phyloP scores from a whole-genome alignment of 768 basidiomycete genomes.

The Collybia mongolica region DNA sequence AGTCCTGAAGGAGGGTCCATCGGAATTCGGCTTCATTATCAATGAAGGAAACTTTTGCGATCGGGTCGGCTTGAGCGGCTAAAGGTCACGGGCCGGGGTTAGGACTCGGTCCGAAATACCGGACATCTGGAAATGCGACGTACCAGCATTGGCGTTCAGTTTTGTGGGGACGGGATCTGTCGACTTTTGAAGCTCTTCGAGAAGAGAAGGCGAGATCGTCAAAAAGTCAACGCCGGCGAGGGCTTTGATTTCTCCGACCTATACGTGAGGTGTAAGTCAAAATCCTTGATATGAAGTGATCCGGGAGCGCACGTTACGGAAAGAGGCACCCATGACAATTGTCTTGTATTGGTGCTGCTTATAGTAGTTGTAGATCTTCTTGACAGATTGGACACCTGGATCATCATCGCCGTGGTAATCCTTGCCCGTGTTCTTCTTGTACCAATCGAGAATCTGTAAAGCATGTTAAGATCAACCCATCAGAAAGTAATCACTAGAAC shows the following conservation, averaged over 20 bases:
- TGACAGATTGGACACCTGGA: constrained; percentile 94
- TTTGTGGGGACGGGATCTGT: constrained; percentile 78
- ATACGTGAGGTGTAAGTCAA: constrained; percentile 8
- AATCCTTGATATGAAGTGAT: constrained; percentile 1
- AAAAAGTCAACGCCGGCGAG: constrained; percentile 98
- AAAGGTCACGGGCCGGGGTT: not conserved
- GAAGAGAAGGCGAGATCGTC: constrained; percentile 88
- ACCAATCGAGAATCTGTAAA: constrained; percentile 93
- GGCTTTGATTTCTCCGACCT: constrained; percentile 91
- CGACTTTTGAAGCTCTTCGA: constrained; percentile 90
- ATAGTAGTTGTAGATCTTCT: constrained; percentile 99
- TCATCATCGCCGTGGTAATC: constrained; percentile 89
- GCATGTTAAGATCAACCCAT: constrained; percentile 12
- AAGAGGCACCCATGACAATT: constrained; percentile 99
- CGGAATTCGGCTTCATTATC: constrained; percentile 97
- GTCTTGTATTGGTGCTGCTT: constrained; percentile 98
- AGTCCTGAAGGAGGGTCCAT: constrained; percentile 88
- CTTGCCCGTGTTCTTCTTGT: constrained; percentile 91
- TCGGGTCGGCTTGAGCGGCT: constrained; percentile 58
- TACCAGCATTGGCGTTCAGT: constrained; percentile 67
- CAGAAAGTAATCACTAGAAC: constrained; percentile 25
- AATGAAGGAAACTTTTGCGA: constrained; percentile 80
- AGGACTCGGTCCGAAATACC: constrained; percentile 4
- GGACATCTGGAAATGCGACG: constrained; percentile 17
- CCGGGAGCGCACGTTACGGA: constrained; percentile 81